Base-by-base conservation (phyloP, 2,329 filamentous ascomycete genomes). In the Paecilomyces sp. region DNA sequence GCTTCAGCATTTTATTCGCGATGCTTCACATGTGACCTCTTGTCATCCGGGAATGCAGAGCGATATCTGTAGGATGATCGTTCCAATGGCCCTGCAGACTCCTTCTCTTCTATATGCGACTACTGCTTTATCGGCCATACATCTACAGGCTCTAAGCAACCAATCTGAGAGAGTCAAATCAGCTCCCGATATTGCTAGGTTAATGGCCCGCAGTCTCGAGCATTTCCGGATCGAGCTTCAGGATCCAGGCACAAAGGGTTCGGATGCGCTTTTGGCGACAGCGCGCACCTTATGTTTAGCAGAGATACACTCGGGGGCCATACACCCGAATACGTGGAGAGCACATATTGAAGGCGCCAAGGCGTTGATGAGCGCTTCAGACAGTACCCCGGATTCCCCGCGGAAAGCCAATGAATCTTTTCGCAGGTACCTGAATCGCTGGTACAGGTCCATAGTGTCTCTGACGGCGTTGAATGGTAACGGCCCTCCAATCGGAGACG, bases 81-180 rank as follows among this genome's bases (percentile, higher is more conserved):
- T 79, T n/a, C 75, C 76, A 1, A 77, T 78, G 75, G 76, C 74
- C 24, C 66, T 77, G 1, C 73, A 77, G 57, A 77, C 71, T 9
- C 76, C 74, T 2, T 75, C 75, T 1, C 66, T 79, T 56, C 68
- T 78, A 25, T 75, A 77, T 61, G 76, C 75, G 22, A 79, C 75
- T 22, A 73, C 75, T 58, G 75, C 76, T 1, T 68, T 78, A 24
- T 76, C 76, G 2, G 76, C 75, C 12, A 73, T 79, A 24, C 76
- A 79, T 58, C 68, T 76, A 1, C 70, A 74, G 58, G 71, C 74
- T 15, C 60, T 74, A 50, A 68, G 71, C 54, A 74, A 72, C 55
- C 68, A 70, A 54, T 70, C 73, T 4, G 71, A 71, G 31, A 69
- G 64, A n/a, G 71, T 74, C 55, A 74, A 76, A 57, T 67, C 71